Percentiles rank a stretch among this genome's conserved stretches.
Conservation (phyloP, 306 rosid genomes). For the Coriaria nepalensis region DNA sequence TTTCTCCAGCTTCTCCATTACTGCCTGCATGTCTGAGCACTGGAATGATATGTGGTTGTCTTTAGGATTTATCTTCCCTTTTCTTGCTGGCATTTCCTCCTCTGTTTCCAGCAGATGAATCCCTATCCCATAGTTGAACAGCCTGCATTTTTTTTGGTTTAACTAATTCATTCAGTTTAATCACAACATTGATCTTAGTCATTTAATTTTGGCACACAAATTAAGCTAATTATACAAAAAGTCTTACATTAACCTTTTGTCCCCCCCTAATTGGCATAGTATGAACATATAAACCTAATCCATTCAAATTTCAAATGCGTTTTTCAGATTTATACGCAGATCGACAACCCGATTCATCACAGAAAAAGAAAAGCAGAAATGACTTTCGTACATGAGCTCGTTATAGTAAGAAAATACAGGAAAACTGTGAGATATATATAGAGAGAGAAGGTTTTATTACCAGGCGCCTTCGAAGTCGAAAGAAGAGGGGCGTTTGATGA, state of each 20-base stretch:
- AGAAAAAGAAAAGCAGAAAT: background rate
- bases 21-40: slow-evolving; percentile 29
- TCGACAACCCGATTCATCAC: too few relatives aligned
- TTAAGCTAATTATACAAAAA: too few relatives aligned
- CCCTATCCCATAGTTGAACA: slow-evolving; percentile 54
- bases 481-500: slow-evolving; percentile 55
- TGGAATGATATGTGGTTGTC: slow-evolving; percentile 66
- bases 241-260: too few relatives aligned
- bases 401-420: background rate
- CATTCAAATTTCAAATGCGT: too few relatives aligned
- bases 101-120: slow-evolving; percentile 51
- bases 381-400: too few relatives aligned
- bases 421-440: background rate
- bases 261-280: too few relatives aligned
- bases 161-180: background rate
- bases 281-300: too few relatives aligned
- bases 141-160: slow-evolving; percentile 17
- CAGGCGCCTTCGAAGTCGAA: slow-evolving; percentile 68
- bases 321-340: too few relatives aligned
- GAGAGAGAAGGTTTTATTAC: slow-evolving; percentile 13
- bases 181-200: too few relatives aligned
- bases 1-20: slow-evolving; percentile 33
- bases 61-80: slow-evolving; percentile 42
- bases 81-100: slow-evolving; percentile 15
- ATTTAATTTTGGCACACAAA: too few relatives aligned